phyloP scores from a whole-genome alignment of 306 rosid genomes.

The Rubus parviflorus region DNA sequence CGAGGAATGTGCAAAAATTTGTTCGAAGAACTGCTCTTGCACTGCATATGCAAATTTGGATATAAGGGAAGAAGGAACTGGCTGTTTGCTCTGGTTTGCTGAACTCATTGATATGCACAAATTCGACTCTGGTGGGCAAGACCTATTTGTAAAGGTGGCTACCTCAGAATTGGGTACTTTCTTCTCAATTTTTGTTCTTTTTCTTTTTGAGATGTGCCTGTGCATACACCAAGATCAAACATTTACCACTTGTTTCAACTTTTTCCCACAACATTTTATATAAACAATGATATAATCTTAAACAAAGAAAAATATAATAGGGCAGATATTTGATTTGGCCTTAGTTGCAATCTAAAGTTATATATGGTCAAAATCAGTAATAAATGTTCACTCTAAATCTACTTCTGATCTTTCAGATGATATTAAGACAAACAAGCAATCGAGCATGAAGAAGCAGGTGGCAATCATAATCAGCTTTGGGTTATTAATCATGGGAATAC shows the following conservation, averaged over 20 bases:
- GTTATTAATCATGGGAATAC: background rate
- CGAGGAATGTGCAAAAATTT: constrained; percentile 36
- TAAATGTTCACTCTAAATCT: background rate
- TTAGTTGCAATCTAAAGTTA: no score
- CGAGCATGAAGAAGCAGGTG: background rate
- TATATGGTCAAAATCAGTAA: background rate
- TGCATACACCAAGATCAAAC: background rate
- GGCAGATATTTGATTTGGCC: background rate
- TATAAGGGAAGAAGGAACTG: constrained; percentile 47
- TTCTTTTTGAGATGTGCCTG: background rate
- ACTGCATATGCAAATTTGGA: constrained; percentile 45
- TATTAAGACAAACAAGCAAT: background rate
- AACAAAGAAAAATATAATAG: background rate
- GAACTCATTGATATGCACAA: constrained; percentile 41
- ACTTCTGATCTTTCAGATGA: background rate
- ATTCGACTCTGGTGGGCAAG: constrained; percentile 21
- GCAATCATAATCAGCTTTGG: background rate
- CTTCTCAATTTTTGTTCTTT: background rate
- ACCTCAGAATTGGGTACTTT: constrained; percentile 24
- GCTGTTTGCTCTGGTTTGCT: constrained; percentile 54
- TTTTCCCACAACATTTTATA: background rate
- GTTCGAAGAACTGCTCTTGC: constrained; percentile 50
- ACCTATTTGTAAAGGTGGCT: constrained; percentile 37
- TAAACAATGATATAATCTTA: background rate
- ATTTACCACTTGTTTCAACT: background rate